phyloP scores from a whole-genome alignment of 345 rosid species.

The Eucalyptus guilfoylei region DNA sequence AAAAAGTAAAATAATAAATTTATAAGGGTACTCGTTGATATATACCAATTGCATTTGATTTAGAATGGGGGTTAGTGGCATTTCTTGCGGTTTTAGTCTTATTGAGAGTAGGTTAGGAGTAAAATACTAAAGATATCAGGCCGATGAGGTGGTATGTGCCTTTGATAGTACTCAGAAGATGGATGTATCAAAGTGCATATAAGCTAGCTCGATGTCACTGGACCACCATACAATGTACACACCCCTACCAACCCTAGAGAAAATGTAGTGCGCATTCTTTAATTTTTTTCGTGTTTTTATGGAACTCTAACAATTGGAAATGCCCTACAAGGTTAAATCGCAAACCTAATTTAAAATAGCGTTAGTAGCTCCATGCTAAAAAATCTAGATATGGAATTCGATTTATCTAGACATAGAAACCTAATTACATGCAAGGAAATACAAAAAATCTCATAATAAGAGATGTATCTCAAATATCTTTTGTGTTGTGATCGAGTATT shows the following conservation, averaged over 20 bases:
- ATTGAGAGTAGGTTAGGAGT: not conserved
- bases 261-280: not conserved
- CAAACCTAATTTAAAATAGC: fast-evolving
- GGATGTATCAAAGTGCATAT: not conserved
- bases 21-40: not conserved
- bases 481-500: not conserved
- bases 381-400: not conserved
- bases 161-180: fast-evolving
- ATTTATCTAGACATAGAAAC: not conserved
- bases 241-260: not conserved
- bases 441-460: not conserved
- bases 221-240: not conserved
- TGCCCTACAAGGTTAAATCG: not conserved
- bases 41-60: fast-evolving
- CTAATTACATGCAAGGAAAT: not conserved
- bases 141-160: not conserved
- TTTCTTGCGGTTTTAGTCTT: not conserved
- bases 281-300: no score
- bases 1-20: no score
- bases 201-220: not conserved
- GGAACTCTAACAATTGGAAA: not conserved
- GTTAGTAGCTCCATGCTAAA: not conserved
- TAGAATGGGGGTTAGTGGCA: not conserved
- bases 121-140: fast-evolving
- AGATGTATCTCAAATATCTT: fast-evolving